Conservation (phyloP, 2,329 filamentous ascomycete species). For the Nigrospora sphaerica region DNA sequence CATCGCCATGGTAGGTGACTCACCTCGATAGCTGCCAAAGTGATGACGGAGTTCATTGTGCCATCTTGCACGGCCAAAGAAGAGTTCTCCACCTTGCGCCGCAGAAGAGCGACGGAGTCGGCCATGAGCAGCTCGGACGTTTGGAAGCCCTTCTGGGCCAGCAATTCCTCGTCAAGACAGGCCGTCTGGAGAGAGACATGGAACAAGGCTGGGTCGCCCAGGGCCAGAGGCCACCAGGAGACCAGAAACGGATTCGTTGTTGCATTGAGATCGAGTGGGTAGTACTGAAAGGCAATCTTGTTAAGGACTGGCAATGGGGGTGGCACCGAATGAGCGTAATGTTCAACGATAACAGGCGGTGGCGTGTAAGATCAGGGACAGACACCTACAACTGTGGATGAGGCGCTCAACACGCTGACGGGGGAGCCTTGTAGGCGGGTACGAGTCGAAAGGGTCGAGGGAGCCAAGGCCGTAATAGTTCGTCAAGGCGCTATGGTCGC, state of each 20-base stretch:
- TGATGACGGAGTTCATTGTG: constrained; percentile 51
- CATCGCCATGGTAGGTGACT: constrained; percentile 6
- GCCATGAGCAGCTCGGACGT: constrained; percentile 49
- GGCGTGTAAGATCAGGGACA: neutral
- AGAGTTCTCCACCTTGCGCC: constrained; percentile 39
- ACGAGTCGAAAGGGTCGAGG: constrained; percentile 50
- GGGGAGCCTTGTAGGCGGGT: constrained; percentile 44
- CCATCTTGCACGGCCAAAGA: constrained; percentile 42
- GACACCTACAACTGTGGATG: constrained; percentile 45
- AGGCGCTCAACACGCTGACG: constrained; percentile 43
- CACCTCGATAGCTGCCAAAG: constrained; percentile 50
- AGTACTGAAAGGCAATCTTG: constrained; percentile 54
- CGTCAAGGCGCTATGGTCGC: too few species aligned
- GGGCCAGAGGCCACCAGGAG: constrained; percentile 53
- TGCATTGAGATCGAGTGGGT: constrained; percentile 46
- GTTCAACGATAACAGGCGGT: neutral
- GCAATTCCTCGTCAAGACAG: constrained; percentile 45
- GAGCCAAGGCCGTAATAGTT: constrained; percentile 3
- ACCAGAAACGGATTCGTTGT: constrained; percentile 49
- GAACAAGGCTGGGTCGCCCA: constrained; percentile 48
- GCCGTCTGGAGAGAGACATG: constrained; percentile 54
- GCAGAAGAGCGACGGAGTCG: constrained; percentile 45
- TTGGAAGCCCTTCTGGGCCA: constrained; percentile 43
- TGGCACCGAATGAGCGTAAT: neutral
- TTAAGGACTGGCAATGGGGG: constrained; percentile 37